Evolutionary conservation across 2,329 filamentous ascomycete genomes (phyloP), one percentile per base, ranked within the genome.

Genomic region (Coleophoma crateriformis): DNA sequence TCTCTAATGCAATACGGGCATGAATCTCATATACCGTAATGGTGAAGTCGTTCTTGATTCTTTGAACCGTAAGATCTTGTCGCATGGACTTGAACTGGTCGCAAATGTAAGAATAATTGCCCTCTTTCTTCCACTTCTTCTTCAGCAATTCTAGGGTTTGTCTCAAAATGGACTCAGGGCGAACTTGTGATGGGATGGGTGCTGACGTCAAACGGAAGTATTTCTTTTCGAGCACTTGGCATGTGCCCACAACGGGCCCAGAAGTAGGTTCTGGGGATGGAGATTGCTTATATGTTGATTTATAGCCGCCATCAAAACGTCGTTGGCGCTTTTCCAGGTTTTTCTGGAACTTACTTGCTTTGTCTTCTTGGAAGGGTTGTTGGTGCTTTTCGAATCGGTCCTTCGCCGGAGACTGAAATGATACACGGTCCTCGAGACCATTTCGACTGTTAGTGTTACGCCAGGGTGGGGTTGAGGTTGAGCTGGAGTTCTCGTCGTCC

Each of bases 61-160:
- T 92, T 71, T 99, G 94, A 49, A 99, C 94, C 37, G 94, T 99
- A 67, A 99, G 79, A 74, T 99, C 94, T 77, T 99, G 94, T 53
- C 94, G 89, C 68, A 99, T 79, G 14, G 94, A 96, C 71, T 99
- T 99, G 78, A 99, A 95, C 77, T 99, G 94, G 67, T 99, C 91
- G 80, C 94, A 97, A 56, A 96, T 95, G 71, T 96, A 99, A 59
- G 83, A 85, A 70, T 99, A 99, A 71, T 97, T 96, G 71, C 85
- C 86, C 62, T 96, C 90, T 60, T 85, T 82, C 65, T 84, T 87
- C 94, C 94, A 99, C 72, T 95, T 97, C 73, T 85, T 88, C 75
- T 95, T 95, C 56, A 99, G 74, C 45, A 95, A 73, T 59, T 95
- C 89, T 68, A 99, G 71, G 6, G 92, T 91, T 70, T 94, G 84